Conservation (phyloP, 2,329 filamentous ascomycete genomes). For the Thielaviopsis punctulata region DNA sequence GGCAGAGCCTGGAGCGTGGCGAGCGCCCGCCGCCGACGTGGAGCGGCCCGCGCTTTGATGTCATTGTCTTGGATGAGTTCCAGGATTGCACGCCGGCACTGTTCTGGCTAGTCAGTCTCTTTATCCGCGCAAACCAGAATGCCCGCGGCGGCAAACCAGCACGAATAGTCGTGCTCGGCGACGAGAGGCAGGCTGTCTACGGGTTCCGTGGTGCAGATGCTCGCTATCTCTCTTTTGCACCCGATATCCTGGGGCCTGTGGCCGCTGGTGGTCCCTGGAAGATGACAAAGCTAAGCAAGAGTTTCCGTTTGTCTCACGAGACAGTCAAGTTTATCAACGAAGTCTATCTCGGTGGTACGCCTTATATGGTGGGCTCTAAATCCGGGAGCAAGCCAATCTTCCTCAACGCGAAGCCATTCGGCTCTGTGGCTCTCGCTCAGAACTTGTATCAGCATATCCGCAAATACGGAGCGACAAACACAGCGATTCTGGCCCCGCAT, state of each 20-base stretch:
- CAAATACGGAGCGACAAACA: slow-evolving; percentile 13
- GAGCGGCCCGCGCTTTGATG: slow-evolving; percentile 16
- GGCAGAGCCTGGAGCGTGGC: slow-evolving; percentile 4
- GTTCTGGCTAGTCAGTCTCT: slow-evolving; percentile 16
- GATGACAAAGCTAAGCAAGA: slow-evolving; percentile 14
- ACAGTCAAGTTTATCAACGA: slow-evolving; percentile 17
- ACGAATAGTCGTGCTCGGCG: slow-evolving; percentile 17
- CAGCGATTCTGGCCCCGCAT: slow-evolving; percentile 5
- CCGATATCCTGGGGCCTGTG: slow-evolving; percentile 13
- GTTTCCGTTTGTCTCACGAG: slow-evolving; percentile 17
- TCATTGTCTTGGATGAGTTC: slow-evolving; percentile 19
- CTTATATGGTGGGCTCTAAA: slow-evolving; percentile 18
- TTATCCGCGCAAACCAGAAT: slow-evolving; percentile 15
- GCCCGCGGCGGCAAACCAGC: slow-evolving; percentile 12
- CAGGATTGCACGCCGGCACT: slow-evolving; percentile 18
- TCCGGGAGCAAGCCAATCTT: slow-evolving; percentile 17
- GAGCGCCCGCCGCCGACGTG: slow-evolving; percentile 14
- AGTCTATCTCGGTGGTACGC: slow-evolving; percentile 15
- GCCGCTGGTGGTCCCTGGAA: not conserved
- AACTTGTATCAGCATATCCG: slow-evolving; percentile 14
- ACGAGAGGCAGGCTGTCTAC: slow-evolving; percentile 19
- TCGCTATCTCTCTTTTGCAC: slow-evolving; percentile 16
- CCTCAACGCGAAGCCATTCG: slow-evolving; percentile 13
- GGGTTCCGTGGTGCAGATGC: slow-evolving; percentile 17
- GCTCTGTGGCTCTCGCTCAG: slow-evolving; percentile 11